A percentile compares a stretch with the other conserved stretches of the same genome.
Evolutionary conservation across 1,284 basidiomycete species (phyloP).

Genomic region (Ustilago esculenta): DNA sequence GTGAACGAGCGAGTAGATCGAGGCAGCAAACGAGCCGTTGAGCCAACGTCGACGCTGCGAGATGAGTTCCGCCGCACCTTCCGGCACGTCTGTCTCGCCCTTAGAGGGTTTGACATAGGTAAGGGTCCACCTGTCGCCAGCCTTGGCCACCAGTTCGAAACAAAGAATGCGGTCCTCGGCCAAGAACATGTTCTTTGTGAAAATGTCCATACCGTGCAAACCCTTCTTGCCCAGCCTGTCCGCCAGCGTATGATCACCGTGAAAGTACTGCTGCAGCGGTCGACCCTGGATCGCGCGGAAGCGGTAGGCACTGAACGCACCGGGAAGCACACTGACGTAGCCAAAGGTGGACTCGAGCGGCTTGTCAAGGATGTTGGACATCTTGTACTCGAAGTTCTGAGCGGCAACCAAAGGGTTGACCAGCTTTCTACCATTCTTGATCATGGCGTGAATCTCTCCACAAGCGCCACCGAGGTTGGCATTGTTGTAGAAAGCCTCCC

Average conservation of each 20-base stretch:
- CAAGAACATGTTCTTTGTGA: conserved; percentile 76
- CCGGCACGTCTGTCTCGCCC: conserved; percentile 93
- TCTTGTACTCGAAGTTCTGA: conserved; percentile 97
- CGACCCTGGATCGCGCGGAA: conserved; percentile 89
- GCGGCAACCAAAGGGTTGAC: conserved; percentile 72
- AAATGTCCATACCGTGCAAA: conserved; percentile 97
- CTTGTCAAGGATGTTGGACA: conserved; percentile 80
- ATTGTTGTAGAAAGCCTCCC: conserved; percentile 67
- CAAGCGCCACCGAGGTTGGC: conserved; percentile 65
- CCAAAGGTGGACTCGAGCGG: conserved; percentile 94
- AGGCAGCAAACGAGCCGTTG: conserved; percentile 95
- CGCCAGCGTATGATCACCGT: conserved; percentile 85
- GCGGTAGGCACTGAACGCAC: conserved; percentile 94
- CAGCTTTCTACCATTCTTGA: conserved; percentile 63
- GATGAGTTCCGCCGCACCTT: conserved; percentile 81
- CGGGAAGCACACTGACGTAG: conserved; percentile 88
- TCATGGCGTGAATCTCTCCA: conserved; percentile 67
- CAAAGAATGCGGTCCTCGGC: conserved; percentile 82
- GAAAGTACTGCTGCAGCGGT: conserved; percentile 96
- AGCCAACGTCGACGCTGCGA: conserved; percentile 93
- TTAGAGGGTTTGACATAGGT: conserved; percentile 95
- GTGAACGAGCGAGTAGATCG: conserved; percentile 87
- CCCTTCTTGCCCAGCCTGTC: conserved; percentile 92
- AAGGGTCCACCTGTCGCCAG: conserved; percentile 82
- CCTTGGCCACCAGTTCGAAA: conserved; percentile 95